Percentiles rank a stretch among this genome's conserved stretches.
phyloP scores from a whole-genome alignment of 1,284 basidiomycete species.

The Erythrobasidium hasegawianum region DNA sequence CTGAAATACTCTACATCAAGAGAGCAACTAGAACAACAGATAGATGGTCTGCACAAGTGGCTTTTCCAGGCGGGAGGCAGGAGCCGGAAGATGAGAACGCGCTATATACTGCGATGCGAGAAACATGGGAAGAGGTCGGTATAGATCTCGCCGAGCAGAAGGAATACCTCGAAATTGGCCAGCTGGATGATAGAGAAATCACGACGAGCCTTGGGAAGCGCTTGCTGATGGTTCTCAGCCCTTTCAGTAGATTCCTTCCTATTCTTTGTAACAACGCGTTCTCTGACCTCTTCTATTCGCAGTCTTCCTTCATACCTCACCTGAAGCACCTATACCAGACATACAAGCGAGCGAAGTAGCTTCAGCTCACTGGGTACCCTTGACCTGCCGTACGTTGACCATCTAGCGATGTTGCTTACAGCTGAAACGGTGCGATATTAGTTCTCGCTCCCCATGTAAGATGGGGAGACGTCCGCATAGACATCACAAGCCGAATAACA shows the following conservation, averaged over 20 bases:
- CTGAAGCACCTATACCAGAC: conserved; percentile 58
- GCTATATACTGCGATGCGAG: conserved; percentile 83
- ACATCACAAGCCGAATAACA: conserved; percentile 83
- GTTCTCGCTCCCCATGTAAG: conserved; percentile 34
- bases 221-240: conserved; percentile 93
- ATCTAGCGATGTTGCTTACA: too few relatives aligned
- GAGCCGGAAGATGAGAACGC: conserved; percentile 90
- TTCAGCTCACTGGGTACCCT: conserved; percentile 83
- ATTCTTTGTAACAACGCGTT: too few relatives aligned
- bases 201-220: conserved; percentile 96
- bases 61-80: conserved; percentile 90
- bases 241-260: conserved; percentile 57
- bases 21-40: conserved; percentile 59
- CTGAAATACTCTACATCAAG: conserved; percentile 82
- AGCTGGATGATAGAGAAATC: conserved; percentile 96
- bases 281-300: too few relatives aligned
- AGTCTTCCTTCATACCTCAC: conserved; percentile 87
- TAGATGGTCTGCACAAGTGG: conserved; percentile 54
- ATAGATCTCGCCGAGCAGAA: conserved; percentile 85
- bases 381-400: conserved; percentile 53
- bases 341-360: conserved; percentile 69
- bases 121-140: conserved; percentile 97
- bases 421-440: background rate
- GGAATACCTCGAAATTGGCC: conserved; percentile 83
- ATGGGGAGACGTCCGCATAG: conserved; percentile 88